phyloP scores from a whole-genome alignment of 2,329 filamentous ascomycete genomes.

The Alternaria longipes region DNA sequence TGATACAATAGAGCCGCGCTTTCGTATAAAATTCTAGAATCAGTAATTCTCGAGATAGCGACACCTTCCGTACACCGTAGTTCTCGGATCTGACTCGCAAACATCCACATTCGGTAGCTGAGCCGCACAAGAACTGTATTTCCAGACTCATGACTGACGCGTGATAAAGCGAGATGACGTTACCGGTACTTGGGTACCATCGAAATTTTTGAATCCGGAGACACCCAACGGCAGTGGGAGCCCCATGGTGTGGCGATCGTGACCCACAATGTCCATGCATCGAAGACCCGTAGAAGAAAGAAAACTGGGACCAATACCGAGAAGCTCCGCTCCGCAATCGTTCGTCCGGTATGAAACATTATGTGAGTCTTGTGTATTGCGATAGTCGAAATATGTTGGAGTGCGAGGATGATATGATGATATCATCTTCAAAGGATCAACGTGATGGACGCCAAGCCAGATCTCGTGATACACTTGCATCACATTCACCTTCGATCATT shows the following conservation, averaged over 20 bases:
- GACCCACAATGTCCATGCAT: slow-evolving; percentile 12
- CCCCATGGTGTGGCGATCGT: slow-evolving; percentile 2
- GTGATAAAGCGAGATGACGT: not conserved
- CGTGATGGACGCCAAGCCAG: slow-evolving; percentile 1
- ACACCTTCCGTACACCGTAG: not conserved
- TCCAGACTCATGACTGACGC: not conserved
- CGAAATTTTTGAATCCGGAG: not conserved
- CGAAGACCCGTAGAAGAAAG: slow-evolving; percentile 14
- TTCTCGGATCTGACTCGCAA: not conserved
- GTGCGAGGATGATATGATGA: not conserved
- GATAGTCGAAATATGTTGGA: not conserved
- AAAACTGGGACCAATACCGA: not conserved
- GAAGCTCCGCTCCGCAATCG: not conserved
- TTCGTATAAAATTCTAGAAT: not conserved
- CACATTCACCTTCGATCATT: slow-evolving; percentile 4
- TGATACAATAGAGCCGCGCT: not conserved
- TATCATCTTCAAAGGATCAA: not conserved
- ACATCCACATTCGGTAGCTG: not conserved
- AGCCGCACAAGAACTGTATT: not conserved
- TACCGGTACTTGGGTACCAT: not conserved
- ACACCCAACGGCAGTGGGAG: not conserved
- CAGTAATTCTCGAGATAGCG: not conserved
- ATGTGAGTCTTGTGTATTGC: not conserved
- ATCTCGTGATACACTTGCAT: slow-evolving; percentile 1
- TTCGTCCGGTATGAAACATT: not conserved